Percentiles rank a stretch among this genome's conserved stretches.
These are phyloP conservation scores for Plectosphaerella cucumerina DNA, from an alignment of 2,329 filamentous ascomycete species.

Conservation along the genomic window DNA sequence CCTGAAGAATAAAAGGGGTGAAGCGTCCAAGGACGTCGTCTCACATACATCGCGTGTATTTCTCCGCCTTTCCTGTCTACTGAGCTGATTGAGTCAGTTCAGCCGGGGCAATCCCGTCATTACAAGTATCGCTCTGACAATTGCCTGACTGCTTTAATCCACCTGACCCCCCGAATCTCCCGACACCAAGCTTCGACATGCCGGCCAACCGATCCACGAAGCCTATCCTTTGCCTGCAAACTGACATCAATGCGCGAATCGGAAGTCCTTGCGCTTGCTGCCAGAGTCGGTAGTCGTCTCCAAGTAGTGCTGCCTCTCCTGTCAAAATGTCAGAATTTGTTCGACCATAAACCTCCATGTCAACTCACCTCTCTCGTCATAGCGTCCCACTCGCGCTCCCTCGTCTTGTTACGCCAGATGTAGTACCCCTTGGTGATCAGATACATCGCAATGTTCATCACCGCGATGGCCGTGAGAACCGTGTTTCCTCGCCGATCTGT, in stretches of 20 bases:
- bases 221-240: no score
- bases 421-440: slow-evolving; percentile 25
- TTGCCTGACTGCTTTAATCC: no score
- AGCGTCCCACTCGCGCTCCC: slow-evolving; percentile 20
- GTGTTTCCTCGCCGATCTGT: slow-evolving; percentile 32
- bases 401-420: slow-evolving; percentile 20
- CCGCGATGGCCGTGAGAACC: slow-evolving; percentile 33
- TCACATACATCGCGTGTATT: no score
- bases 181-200: no score
- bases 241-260: slow-evolving; percentile 5
- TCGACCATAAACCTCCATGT: neutral
- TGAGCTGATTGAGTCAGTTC: no score
- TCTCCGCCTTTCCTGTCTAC: no score
- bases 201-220: no score
- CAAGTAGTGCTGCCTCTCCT: slow-evolving; percentile 12
- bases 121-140: no score
- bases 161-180: no score
- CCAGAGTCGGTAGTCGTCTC: slow-evolving; percentile 12
- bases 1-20: no score
- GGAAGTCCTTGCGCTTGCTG: slow-evolving; percentile 14
- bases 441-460: slow-evolving; percentile 27
- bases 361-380: slow-evolving; percentile 26
- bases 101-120: no score
- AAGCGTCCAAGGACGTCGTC: no score
- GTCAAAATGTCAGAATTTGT: neutral